Evolutionary conservation across 495 filamentous ascomycete species (phyloP).

Genomic region (Ramalina intermedia): DNA sequence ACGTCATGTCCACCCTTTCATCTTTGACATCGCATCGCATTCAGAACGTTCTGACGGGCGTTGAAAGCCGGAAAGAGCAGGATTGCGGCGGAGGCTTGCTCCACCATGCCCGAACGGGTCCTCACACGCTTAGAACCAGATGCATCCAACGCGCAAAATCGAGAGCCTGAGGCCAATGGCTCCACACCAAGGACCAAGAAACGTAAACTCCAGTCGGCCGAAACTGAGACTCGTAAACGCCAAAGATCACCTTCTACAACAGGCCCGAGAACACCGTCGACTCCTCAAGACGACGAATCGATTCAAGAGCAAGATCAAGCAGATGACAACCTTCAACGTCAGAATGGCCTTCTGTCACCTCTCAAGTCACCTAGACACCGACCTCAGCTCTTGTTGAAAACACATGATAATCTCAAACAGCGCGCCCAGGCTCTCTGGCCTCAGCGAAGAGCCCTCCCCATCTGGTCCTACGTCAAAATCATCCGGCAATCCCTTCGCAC

Average conservation of each 20-base stretch:
- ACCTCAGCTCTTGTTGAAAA: background rate
- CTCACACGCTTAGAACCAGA: slow-evolving; percentile 25
- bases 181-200: slow-evolving; percentile 21
- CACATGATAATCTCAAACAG: slow-evolving; percentile 20
- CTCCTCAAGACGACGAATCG: no score
- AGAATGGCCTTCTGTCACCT: no score
- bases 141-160: slow-evolving; percentile 11
- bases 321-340: no score
- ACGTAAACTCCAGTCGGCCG: slow-evolving; percentile 24
- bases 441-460: slow-evolving; percentile 54
- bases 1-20: no score
- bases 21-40: no score
- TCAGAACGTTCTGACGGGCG: no score
- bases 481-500: slow-evolving; percentile 51
- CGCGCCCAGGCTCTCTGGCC: slow-evolving; percentile 35
- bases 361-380: no score
- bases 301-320: no score
- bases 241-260: no score
- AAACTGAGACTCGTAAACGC: background rate
- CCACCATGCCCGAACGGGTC: slow-evolving; percentile 37
- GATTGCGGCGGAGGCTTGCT: background rate
- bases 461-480: slow-evolving; percentile 57
- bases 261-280: no score
- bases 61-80: no score
- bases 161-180: background rate